Conservation (phyloP, 1,284 basidiomycete species). For the Pseudozyma tsukubaensis region DNA sequence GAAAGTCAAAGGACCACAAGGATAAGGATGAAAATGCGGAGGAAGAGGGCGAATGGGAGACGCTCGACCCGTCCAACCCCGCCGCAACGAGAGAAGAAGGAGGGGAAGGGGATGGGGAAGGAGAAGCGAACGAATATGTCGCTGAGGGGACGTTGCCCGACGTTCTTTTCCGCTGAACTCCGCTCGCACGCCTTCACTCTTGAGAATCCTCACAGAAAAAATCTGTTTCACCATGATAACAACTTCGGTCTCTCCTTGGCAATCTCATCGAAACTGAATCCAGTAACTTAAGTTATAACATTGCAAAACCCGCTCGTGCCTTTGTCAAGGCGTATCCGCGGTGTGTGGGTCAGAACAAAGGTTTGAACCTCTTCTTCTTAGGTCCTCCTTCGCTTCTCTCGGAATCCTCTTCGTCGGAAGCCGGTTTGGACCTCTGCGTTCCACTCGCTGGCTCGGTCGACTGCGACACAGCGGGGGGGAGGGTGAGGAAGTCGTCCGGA, state of each 20-base stretch:
- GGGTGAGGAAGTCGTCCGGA: slow-evolving; percentile 20
- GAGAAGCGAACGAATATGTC: slow-evolving; percentile 2
- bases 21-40: not conserved
- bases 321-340: not conserved
- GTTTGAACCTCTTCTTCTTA: slow-evolving; percentile 34
- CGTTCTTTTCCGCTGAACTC: slow-evolving; percentile 28
- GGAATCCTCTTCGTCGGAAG: slow-evolving; percentile 8
- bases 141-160: slow-evolving; percentile 42
- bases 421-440: not conserved
- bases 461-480: not conserved
- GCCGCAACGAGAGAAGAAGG: too few species aligned
- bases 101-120: not conserved
- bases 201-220: not conserved
- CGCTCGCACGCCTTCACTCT: not conserved
- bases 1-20: too few species aligned
- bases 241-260: too few species aligned
- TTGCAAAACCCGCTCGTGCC: too few species aligned
- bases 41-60: not conserved
- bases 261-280: too few species aligned
- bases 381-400: not conserved
- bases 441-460: not conserved
- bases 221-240: not conserved
- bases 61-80: too few species aligned
- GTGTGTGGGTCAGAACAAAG: slow-evolving; percentile 14
- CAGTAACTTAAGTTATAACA: too few species aligned